Conservation (phyloP, 2,329 filamentous ascomycete genomes). For the Trichoderma sp. region DNA sequence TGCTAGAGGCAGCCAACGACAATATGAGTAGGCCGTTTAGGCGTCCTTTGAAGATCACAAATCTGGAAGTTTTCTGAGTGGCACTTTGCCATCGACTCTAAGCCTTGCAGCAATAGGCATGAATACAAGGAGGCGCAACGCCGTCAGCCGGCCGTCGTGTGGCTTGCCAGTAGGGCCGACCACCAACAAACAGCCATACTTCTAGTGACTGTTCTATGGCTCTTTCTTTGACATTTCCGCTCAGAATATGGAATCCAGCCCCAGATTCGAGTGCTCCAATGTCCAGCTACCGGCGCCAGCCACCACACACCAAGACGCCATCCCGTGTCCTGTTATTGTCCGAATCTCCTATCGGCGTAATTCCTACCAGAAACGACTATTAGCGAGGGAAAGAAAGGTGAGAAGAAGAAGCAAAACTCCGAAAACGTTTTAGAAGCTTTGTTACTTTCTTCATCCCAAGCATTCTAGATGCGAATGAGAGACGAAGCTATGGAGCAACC, state of each 20-base stretch:
- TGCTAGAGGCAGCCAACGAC: not conserved
- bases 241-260: not conserved
- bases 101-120: not conserved
- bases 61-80: not conserved
- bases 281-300: not conserved
- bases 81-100: not conserved
- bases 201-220: not conserved
- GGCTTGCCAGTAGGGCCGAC: slow-evolving; percentile 11
- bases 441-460: not conserved
- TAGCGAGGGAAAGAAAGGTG: not conserved
- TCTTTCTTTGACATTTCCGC: not conserved
- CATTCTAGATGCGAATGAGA: not conserved
- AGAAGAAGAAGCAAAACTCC: not conserved
- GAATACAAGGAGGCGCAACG: not conserved
- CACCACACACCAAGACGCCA: not conserved
- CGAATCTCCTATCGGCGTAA: not conserved
- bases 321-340: not conserved
- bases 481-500: not conserved
- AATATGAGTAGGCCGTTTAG: not conserved
- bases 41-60: not conserved
- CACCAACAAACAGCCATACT: not conserved
- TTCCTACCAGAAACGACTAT: not conserved
- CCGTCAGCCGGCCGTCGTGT: not conserved
- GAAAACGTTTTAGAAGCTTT: not conserved
- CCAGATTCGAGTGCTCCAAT: not conserved